phyloP scores from a whole-genome alignment of 2,329 filamentous ascomycete species.

The Fusarium decemcellulare region DNA sequence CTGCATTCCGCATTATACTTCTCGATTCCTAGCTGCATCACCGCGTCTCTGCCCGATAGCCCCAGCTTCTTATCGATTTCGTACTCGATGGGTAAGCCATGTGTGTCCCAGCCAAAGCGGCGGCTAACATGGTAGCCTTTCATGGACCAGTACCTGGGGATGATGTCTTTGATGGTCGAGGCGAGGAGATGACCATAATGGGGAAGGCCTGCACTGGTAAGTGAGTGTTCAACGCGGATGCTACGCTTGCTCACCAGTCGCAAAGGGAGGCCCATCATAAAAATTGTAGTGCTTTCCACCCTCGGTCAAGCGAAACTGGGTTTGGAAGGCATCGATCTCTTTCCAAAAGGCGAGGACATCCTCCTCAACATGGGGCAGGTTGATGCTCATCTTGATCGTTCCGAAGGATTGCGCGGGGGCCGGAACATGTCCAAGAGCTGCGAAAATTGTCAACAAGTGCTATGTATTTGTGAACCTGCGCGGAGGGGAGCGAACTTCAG shows the following conservation, averaged over 20 bases:
- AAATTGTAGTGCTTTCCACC: constrained; percentile 87
- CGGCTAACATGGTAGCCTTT: constrained; percentile 89
- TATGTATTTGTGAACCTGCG: background rate
- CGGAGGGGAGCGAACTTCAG: background rate
- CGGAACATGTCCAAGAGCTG: background rate
- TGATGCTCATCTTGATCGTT: constrained; percentile 2
- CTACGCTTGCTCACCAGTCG: constrained; percentile 15
- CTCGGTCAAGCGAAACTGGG: constrained; percentile 69
- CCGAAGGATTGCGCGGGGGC: background rate
- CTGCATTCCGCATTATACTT: constrained; percentile 90
- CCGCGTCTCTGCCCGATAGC: constrained; percentile 84
- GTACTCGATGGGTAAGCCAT: constrained; percentile 69
- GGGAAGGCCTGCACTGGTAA: constrained; percentile 36
- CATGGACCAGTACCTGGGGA: constrained; percentile 93
- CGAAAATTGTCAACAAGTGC: background rate
- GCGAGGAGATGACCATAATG: constrained; percentile 76
- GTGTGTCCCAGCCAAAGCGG: constrained; percentile 85
- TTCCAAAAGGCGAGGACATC: constrained; percentile 28
- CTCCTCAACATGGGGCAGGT: constrained; percentile 11
- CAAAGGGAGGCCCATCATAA: constrained; percentile 83
- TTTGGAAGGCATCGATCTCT: constrained; percentile 45
- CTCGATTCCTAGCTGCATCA: constrained; percentile 83
- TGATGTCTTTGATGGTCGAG: constrained; percentile 93
- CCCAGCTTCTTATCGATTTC: constrained; percentile 94
- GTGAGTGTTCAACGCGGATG: background rate